Conservation (phyloP, 345 rosid genomes). For the Heritiera fomes region DNA sequence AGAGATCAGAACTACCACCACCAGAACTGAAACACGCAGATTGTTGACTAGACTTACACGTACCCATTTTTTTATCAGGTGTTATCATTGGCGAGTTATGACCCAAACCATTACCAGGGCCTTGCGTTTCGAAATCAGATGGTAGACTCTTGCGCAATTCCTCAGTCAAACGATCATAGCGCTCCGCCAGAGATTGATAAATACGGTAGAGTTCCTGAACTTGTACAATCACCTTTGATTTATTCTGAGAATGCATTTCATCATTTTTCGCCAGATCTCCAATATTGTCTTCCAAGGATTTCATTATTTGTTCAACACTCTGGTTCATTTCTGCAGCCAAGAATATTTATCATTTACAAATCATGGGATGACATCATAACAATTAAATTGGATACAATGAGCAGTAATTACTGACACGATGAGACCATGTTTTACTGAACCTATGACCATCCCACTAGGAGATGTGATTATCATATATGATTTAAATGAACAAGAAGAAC, state of each 20-base stretch:
- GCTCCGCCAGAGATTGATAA: conserved; percentile 50
- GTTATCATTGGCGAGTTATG: conserved; percentile 42
- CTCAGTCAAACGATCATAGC: conserved; percentile 44
- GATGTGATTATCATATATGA: background rate
- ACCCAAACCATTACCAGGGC: conserved; percentile 35
- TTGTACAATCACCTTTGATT: conserved; percentile 44
- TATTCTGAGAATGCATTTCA: conserved; percentile 37
- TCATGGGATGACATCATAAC: background rate
- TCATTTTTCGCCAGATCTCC: conserved; percentile 38
- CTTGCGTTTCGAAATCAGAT: conserved; percentile 36
- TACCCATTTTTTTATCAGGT: conserved; percentile 35
- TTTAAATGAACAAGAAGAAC: conserved; percentile 9
- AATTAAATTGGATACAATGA: background rate
- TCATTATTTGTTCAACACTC: conserved; percentile 43
- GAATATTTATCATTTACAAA: conserved; percentile 9
- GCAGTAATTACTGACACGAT: background rate
- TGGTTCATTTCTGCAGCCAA: conserved; percentile 48
- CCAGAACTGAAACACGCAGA: conserved; percentile 56
- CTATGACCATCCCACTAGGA: background rate
- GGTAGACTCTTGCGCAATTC: conserved; percentile 37
- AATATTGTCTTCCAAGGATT: conserved; percentile 47
- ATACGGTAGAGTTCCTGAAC: conserved; percentile 46
- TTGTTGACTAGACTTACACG: conserved; percentile 36
- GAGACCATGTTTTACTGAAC: background rate
- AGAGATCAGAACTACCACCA: conserved; percentile 49